Percentiles rank a stretch among this genome's conserved stretches.
Conservation (phyloP, 208 protist species). For the Leishmania tarentolae region DNA sequence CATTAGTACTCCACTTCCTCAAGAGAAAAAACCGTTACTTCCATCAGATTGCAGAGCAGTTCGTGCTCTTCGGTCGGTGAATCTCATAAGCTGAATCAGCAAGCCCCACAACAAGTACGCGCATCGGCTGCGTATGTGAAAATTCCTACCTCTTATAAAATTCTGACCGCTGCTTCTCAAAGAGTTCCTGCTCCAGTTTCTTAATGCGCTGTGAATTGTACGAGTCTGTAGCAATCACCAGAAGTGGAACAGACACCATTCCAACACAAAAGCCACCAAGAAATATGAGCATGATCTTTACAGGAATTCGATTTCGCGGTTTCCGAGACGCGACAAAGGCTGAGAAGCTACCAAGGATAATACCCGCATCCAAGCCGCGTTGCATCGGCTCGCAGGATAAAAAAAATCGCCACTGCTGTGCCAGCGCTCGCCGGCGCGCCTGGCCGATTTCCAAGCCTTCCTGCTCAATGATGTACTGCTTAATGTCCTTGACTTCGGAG, state of each 20-base stretch:
- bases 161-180: constrained; percentile 73
- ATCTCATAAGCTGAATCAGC: not conserved
- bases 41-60: not conserved
- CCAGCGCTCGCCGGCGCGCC: constrained; percentile 44
- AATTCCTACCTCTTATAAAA: constrained; percentile 44
- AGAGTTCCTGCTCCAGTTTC: constrained; percentile 73
- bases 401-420: constrained; percentile 89
- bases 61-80: not conserved
- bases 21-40: no score
- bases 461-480: constrained; percentile 85
- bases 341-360: constrained; percentile 76
- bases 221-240: constrained; percentile 63
- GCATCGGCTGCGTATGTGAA: not conserved
- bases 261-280: constrained; percentile 71
- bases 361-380: constrained; percentile 77
- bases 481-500: constrained; percentile 73
- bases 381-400: constrained; percentile 86
- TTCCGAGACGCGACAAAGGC: constrained; percentile 61
- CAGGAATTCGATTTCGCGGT: constrained; percentile 63
- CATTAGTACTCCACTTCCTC: not conserved
- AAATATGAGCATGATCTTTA: constrained; percentile 68
- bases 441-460: constrained; percentile 82
- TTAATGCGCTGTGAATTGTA: constrained; percentile 81
- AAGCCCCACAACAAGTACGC: not conserved
- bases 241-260: constrained; percentile 62